These are phyloP conservation scores for Colletotrichum plurivorum DNA, from an alignment of 2,329 filamentous ascomycete species.

Conservation along the genomic window DNA sequence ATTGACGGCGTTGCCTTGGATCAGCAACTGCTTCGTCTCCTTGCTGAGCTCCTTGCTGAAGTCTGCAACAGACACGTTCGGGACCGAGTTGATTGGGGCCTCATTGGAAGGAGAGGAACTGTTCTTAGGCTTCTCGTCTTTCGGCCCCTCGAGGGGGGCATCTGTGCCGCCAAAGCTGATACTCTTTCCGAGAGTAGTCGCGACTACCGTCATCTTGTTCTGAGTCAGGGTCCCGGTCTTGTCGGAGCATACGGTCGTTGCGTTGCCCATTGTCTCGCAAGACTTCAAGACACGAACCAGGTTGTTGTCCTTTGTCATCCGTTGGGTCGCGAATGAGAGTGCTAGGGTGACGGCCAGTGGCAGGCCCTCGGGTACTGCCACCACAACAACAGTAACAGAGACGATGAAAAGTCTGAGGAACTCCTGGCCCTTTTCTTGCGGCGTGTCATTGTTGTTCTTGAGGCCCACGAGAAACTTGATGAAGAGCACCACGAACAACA, in stretches of 20 bases:
- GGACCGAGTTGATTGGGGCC: slow-evolving; percentile 6
- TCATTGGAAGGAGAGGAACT: slow-evolving; percentile 43
- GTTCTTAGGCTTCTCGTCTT: slow-evolving; percentile 46
- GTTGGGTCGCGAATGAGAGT: slow-evolving; percentile 76
- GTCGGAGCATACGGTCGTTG: slow-evolving; percentile 75
- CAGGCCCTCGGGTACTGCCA: slow-evolving; percentile 77
- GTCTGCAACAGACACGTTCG: slow-evolving; percentile 17
- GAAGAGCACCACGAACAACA: slow-evolving; percentile 84
- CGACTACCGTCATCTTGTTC: slow-evolving; percentile 78
- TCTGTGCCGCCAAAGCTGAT: slow-evolving; percentile 51
- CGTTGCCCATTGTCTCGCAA: slow-evolving; percentile 81
- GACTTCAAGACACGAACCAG: slow-evolving; percentile 77
- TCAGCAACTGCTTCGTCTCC: slow-evolving; percentile 55
- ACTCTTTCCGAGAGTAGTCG: slow-evolving; percentile 72
- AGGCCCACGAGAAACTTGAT: slow-evolving; percentile 82
- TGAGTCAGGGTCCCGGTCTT: slow-evolving; percentile 65
- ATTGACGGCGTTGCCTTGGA: slow-evolving; percentile 77
- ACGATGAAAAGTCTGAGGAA: slow-evolving; percentile 75
- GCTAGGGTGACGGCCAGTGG: slow-evolving; percentile 78
- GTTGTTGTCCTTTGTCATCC: slow-evolving; percentile 79
- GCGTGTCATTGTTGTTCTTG: slow-evolving; percentile 59
- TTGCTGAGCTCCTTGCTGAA: slow-evolving; percentile 38
- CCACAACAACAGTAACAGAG: slow-evolving; percentile 76
- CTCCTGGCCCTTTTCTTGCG: slow-evolving; percentile 71
- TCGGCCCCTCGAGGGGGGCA: slow-evolving; percentile 44